Conservation (phyloP, 2,329 filamentous ascomycete species). For the Alternaria alternata region DNA sequence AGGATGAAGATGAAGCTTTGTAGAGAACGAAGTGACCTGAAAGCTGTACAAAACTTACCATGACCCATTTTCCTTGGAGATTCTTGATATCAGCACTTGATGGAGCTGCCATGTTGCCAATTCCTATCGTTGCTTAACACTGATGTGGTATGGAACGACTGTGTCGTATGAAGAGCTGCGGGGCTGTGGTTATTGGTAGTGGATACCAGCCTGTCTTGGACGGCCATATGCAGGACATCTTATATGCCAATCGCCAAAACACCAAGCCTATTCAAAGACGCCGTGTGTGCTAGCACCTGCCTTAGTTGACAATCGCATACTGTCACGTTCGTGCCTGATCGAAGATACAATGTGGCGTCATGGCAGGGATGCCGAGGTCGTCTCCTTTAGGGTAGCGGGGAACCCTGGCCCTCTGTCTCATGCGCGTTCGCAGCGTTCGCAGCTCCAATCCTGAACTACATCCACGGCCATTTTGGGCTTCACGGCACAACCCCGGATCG, state of each 20-base stretch:
- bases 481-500: not conserved
- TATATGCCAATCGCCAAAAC: conserved; percentile 24
- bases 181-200: conserved; percentile 7
- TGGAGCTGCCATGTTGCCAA: conserved; percentile 50
- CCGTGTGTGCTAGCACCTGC: conserved; percentile 19
- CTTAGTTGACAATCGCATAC: conserved; percentile 23
- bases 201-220: not conserved
- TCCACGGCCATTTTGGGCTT: not conserved
- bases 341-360: not conserved
- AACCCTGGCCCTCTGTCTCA: conserved; percentile 14
- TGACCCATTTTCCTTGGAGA: conserved; percentile 50
- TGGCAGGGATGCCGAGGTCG: conserved; percentile 27
- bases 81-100: conserved; percentile 43
- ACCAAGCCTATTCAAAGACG: conserved; percentile 12
- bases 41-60: conserved; percentile 33
- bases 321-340: conserved; percentile 25
- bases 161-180: conserved; percentile 5
- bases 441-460: not conserved
- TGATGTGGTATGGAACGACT: not conserved
- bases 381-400: conserved; percentile 25
- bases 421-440: not conserved
- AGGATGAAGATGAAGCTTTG: not conserved
- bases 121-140: not conserved
- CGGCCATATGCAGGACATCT: conserved; percentile 6
- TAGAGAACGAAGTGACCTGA: not conserved